Evolutionary conservation across 2,329 filamentous ascomycete genomes (phyloP), one percentile per base, ranked within the genome.

Genomic region (Xylaria sp.): DNA sequence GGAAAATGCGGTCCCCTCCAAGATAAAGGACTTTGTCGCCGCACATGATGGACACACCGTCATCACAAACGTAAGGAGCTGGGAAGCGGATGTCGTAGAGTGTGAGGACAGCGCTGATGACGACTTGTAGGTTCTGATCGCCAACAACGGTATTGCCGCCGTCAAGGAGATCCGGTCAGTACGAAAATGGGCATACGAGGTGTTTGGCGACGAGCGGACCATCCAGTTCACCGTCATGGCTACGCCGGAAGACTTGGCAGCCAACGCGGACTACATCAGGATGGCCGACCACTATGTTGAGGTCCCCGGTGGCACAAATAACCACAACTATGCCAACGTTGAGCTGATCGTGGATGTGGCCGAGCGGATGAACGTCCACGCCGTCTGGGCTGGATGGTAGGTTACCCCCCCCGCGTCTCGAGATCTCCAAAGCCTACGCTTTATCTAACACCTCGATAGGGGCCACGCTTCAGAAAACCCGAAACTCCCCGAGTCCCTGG

Each of bases 201-300:
- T 91, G 7, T 99, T 99, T 72, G 93, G 94, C 78, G 92, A 99
- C 77, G 94, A 99, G 81, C 86, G 90, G 70, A 94, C 93, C 67
- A 97, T 99, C 71, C 92, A 97, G 73, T 99, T 99, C 79, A 99
- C 94, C 60, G 94, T 99, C 72, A 99, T 99, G 94, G 94, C 94
- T 66, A 99, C 94, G 38, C 94, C 94, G 45, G 94, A 99, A 78
- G 94, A 99, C 87, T 77, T 99, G 71, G 86, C 89, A 73, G 94
- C 94, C 72, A 99, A 99, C 74, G 94, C 94, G 65, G 94, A 99
- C 77, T 99, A 99, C 79, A 99, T 99, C 73, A 87, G 94, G 73
- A 97, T 99, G 94, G 94, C 94, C 29, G 94, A 99, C 77, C 91
- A 97, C 82, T 99, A 99, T 74, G 94, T 99, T 66, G 94, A 99